phyloP scores from a whole-genome alignment of 768 basidiomycete species.

The Hemileccinum rubropunctum region DNA sequence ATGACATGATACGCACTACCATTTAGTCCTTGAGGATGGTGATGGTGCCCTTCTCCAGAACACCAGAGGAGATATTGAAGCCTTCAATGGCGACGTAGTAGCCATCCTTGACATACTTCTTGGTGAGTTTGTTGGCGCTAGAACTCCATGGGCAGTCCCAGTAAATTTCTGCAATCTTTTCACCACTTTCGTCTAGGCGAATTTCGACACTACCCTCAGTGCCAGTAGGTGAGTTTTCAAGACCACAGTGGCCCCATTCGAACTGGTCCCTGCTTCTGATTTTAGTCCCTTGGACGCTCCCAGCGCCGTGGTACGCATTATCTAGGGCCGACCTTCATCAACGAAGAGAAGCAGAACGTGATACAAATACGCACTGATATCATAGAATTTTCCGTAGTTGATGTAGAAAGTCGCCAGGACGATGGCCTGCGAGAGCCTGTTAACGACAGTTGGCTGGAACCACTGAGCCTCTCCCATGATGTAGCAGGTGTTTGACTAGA shows the following conservation, averaged over 20 bases:
- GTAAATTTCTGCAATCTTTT: not conserved
- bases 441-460: too few relatives aligned
- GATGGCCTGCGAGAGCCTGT: not conserved
- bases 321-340: not conserved
- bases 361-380: not conserved
- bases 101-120: too few relatives aligned
- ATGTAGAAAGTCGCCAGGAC: not conserved
- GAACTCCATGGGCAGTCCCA: not conserved
- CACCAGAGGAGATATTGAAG: too few relatives aligned
- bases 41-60: too few relatives aligned
- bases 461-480: too few relatives aligned
- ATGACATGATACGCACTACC: too few relatives aligned
- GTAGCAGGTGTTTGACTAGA: too few relatives aligned
- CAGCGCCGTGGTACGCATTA: not conserved
- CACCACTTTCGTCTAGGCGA: not conserved
- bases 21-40: too few relatives aligned
- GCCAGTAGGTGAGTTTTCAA: not conserved
- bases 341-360: not conserved
- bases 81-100: too few relatives aligned
- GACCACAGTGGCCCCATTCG: not conserved
- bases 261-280: not conserved
- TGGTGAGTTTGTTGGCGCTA: too few relatives aligned
- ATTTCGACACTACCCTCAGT: not conserved
- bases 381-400: not conserved
- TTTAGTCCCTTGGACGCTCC: not conserved